Conservation (phyloP, 805 yeast genomes). For the Kazachstania psychrophila region DNA sequence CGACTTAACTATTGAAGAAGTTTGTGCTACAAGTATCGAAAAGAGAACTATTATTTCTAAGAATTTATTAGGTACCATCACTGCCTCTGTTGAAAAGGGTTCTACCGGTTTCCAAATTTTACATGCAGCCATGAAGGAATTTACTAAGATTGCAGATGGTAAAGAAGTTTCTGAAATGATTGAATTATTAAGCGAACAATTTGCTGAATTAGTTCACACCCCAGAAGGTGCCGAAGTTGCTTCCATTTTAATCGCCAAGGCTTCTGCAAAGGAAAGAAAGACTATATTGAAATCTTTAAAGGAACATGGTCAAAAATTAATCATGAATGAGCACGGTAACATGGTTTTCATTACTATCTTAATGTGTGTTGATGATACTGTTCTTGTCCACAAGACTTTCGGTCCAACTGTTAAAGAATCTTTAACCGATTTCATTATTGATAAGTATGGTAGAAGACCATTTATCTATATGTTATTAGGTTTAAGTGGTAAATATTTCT, state of each 20-base stretch:
- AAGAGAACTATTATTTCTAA: slow-evolving; percentile 65
- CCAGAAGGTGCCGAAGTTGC: slow-evolving; percentile 93
- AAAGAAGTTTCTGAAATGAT: slow-evolving; percentile 71
- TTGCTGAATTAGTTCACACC: slow-evolving; percentile 92
- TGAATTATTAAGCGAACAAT: slow-evolving; percentile 74
- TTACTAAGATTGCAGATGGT: slow-evolving; percentile 55
- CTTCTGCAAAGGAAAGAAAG: slow-evolving; percentile 91
- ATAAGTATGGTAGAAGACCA: slow-evolving; percentile 83
- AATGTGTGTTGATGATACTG: slow-evolving; percentile 90
- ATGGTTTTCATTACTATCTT: slow-evolving; percentile 67
- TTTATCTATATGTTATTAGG: slow-evolving; percentile 73
- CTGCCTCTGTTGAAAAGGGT: slow-evolving; percentile 89
- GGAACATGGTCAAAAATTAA: slow-evolving; percentile 64
- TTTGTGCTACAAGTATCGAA: slow-evolving; percentile 59
- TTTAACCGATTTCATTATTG: slow-evolving; percentile 47
- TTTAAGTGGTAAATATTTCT: slow-evolving; percentile 70
- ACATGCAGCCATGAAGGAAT: slow-evolving; percentile 94
- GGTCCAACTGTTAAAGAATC: slow-evolving; percentile 39
- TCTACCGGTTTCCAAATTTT: slow-evolving; percentile 92
- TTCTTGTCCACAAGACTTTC: slow-evolving; percentile 66
- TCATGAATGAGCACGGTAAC: slow-evolving; percentile 81
- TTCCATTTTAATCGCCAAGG: slow-evolving; percentile 63
- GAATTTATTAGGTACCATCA: slow-evolving; percentile 73
- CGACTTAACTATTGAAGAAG: slow-evolving; percentile 53
- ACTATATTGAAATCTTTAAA: slow-evolving; percentile 60